These are phyloP conservation scores for Mallotus nudiflorus DNA, from an alignment of 345 rosid species.

Conservation along the genomic window DNA sequence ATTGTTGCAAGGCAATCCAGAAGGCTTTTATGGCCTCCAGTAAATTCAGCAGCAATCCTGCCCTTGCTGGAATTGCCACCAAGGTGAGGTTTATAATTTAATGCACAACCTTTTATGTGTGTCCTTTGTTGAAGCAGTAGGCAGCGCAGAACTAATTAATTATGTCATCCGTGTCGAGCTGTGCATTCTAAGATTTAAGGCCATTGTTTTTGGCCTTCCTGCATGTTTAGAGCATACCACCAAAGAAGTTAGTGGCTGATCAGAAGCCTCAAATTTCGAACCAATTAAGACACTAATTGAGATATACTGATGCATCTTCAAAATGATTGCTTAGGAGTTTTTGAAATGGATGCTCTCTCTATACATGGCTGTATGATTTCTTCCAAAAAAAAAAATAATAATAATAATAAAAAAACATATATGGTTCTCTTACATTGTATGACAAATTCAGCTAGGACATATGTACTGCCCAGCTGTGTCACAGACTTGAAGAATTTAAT, in stretches of 20 bases:
- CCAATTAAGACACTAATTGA: not conserved
- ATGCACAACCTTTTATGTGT: not conserved
- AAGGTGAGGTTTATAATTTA: slow-evolving; percentile 53
- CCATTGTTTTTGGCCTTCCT: not conserved
- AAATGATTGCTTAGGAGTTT: not conserved
- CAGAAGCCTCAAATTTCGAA: not conserved
- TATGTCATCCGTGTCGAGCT: not conserved
- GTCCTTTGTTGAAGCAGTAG: not conserved
- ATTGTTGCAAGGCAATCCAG: slow-evolving; percentile 73
- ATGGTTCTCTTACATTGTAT: not conserved
- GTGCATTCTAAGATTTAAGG: not conserved
- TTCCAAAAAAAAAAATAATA: not conserved
- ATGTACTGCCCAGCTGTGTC: not conserved
- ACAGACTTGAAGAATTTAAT: not conserved
- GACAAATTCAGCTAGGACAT: not conserved
- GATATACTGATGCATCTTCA: not conserved
- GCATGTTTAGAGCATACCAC: not conserved
- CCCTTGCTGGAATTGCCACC: slow-evolving; percentile 45
- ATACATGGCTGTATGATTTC: not conserved
- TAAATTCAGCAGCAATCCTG: slow-evolving; percentile 57
- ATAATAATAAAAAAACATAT: too few relatives aligned
- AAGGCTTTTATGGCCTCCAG: slow-evolving; percentile 54
- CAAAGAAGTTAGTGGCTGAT: not conserved
- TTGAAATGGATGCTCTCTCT: not conserved
- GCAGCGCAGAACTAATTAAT: not conserved